phyloP scores from a whole-genome alignment of 176 grass and related monocot genomes.

The Oropetium thomaeum region DNA sequence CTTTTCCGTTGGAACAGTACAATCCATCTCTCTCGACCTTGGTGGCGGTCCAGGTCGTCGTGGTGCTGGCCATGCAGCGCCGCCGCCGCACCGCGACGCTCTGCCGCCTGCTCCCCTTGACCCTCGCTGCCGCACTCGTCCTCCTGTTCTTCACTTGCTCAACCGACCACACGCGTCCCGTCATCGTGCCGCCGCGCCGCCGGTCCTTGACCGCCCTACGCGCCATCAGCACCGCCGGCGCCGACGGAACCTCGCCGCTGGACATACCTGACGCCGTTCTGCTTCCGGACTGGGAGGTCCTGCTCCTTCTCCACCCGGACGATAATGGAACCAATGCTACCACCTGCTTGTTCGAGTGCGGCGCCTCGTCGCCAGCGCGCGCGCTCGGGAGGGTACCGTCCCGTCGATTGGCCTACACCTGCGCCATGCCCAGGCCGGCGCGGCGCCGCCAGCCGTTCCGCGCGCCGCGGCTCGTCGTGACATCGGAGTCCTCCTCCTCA shows the following conservation, averaged over 20 bases:
- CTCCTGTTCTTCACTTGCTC: too few relatives aligned
- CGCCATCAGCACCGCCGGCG: too few relatives aligned
- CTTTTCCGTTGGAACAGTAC: too few relatives aligned
- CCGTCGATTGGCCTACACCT: slow-evolving; percentile 32
- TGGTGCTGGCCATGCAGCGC: too few relatives aligned
- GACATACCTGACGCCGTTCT: slow-evolving; percentile 33
- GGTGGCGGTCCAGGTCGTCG: too few relatives aligned
- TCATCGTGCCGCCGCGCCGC: background rate
- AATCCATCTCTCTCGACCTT: too few relatives aligned
- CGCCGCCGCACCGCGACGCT: too few relatives aligned
- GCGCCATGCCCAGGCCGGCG: slow-evolving; percentile 39
- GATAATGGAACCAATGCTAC: slow-evolving; percentile 9
- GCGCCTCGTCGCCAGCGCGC: slow-evolving; percentile 38
- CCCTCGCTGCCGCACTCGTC: too few relatives aligned
- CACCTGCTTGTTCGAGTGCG: slow-evolving; percentile 45
- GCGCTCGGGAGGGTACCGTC: slow-evolving; percentile 16
- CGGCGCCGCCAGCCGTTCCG: slow-evolving; percentile 35
- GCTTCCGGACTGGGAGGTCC: slow-evolving; percentile 63
- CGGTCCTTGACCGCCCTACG: too few relatives aligned
- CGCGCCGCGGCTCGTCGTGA: slow-evolving; percentile 34
- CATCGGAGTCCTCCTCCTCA: background rate
- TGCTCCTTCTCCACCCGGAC: slow-evolving; percentile 35
- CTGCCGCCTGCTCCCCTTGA: too few relatives aligned
- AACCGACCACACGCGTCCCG: too few relatives aligned
- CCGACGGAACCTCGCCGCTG: slow-evolving; percentile 16